phyloP scores from a whole-genome alignment of 2,329 filamentous ascomycete genomes.

The Mollisia scopiformis region DNA sequence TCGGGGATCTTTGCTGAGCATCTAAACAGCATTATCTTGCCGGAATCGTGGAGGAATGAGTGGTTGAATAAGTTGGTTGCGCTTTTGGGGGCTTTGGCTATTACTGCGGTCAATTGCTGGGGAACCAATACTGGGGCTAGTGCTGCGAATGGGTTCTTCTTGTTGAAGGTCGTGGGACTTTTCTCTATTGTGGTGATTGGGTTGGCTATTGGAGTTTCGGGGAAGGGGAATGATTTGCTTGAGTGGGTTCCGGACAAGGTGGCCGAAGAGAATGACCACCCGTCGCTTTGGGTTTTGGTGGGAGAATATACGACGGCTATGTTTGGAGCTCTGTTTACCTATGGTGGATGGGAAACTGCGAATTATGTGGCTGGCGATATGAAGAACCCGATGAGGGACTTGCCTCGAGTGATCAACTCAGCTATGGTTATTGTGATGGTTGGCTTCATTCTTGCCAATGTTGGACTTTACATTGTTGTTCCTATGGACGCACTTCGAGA shows the following conservation, averaged over 20 bases:
- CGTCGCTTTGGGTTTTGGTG: not conserved
- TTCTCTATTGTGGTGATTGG: not conserved
- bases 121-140: not conserved
- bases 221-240: not conserved
- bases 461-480: not conserved
- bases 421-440: conserved; percentile 1
- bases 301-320: not conserved
- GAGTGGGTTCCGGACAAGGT: not conserved
- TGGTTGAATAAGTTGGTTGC: not conserved
- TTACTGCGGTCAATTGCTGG: not conserved
- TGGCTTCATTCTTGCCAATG: not conserved
- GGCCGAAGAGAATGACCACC: not conserved
- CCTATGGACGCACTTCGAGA: not conserved
- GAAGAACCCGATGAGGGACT: not conserved
- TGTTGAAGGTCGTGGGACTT: not conserved
- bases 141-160: not conserved
- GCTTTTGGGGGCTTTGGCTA: not conserved
- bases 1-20: not conserved
- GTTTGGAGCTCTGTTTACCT: not conserved
- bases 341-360: not conserved
- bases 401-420: not conserved
- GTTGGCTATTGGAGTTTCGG: not conserved
- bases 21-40: not conserved
- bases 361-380: not conserved
- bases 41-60: not conserved